phyloP scores from a whole-genome alignment of 352 stramenopile species.

The Elongisporangium prolatum region DNA sequence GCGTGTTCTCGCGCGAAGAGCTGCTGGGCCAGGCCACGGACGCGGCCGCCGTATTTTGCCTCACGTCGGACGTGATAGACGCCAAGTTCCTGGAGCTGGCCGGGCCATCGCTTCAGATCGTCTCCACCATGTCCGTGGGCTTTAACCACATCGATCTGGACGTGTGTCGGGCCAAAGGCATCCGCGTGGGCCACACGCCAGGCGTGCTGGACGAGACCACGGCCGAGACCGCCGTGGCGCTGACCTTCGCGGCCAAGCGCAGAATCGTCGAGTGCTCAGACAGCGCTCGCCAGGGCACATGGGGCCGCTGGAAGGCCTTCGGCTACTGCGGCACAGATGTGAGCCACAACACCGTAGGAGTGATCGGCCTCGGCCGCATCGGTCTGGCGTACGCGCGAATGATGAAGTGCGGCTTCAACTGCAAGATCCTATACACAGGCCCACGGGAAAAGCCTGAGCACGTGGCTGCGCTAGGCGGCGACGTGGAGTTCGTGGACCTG shows the following conservation, averaged over 20 bases:
- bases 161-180: constrained; percentile 54
- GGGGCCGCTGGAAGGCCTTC: constrained; percentile 80
- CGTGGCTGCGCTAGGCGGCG: constrained; percentile 22
- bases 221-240: constrained; percentile 64
- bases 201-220: constrained; percentile 82
- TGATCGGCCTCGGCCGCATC: constrained; percentile 87
- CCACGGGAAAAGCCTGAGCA: constrained; percentile 54
- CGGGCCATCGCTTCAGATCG: constrained; percentile 52
- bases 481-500: constrained; percentile 72
- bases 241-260: constrained; percentile 66
- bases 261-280: constrained; percentile 60
- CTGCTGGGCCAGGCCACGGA: constrained; percentile 41
- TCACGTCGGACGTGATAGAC: constrained; percentile 71
- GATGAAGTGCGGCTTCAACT: constrained; percentile 79
- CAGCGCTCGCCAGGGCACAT: constrained; percentile 67
- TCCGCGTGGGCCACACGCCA: constrained; percentile 80
- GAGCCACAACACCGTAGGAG: constrained; percentile 50
- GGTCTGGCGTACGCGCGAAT: constrained; percentile 78
- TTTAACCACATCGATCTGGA: constrained; percentile 90
- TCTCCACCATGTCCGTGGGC: constrained; percentile 87
- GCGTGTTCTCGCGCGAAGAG: constrained; percentile 34
- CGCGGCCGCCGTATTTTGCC: constrained; percentile 54
- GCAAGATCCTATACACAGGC: constrained; percentile 78
- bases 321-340: constrained; percentile 73
- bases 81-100: constrained; percentile 52